Base-by-base conservation (phyloP, 176 grass and related monocot genomes). In the Lolium rigidum region DNA sequence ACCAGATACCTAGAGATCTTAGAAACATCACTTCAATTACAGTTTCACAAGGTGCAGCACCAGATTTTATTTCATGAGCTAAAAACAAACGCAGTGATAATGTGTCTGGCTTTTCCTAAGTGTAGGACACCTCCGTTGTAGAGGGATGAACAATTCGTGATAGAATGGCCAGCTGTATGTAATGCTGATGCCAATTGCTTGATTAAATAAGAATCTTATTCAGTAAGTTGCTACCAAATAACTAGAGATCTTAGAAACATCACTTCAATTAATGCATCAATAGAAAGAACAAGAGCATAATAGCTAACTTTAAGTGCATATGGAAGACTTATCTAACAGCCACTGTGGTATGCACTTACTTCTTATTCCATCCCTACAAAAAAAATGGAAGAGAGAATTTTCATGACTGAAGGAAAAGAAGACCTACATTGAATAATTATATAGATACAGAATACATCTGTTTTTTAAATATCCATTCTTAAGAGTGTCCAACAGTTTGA, bases 321-420 rank as follows among this genome's bases (percentile, higher is more conserved):
- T 46, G 49, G 38, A 48, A 21, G n/a, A 70, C 70, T 86, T 82
- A 82, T 90, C 56, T 55, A 86, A 37, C n/a, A 86, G 77, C 64
- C 79, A 86, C 39, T 26, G 4, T 38, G 18, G 63, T 38, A 77
- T 89, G 54, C 55, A 88, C 96, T 89, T 94, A 95, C 96, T 94
- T 98, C 78, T 98, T 98, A 87, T 90, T 98, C 96, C 96, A 95
- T 82, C 96, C 96, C 96, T 98, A 86, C 80, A 95, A 94, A 70
- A 84, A n/a, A 70, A 84, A n/a, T 50, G 79, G 59, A 76, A 81
- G 37, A 49, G 39, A 67, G 8, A 51, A 82, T 85, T 80, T 80
- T 90, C 63, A 87, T 31, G 22, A 49, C 17, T 35, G 5, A 0
- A 24, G 18, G 44, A 46, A 65, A 15, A 46, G 10, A 48, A 16